A percentile compares a stretch with the other conserved stretches of the same genome.
These are phyloP conservation scores for Austroboletus eburneus DNA, from an alignment of 768 basidiomycete species.

Conservation along the genomic window DNA sequence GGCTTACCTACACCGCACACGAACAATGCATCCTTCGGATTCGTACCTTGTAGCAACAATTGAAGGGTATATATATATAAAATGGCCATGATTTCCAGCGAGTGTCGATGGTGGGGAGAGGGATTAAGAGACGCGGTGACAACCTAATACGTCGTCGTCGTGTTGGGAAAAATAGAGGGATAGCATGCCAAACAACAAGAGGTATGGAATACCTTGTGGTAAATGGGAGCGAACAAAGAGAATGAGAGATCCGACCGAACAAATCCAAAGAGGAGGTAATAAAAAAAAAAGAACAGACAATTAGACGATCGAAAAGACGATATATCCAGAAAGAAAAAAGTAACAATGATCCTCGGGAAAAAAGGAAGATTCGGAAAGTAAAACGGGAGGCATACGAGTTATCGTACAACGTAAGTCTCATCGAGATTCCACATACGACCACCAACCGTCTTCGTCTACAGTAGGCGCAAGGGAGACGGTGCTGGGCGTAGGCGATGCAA, in stretches of 20 bases:
- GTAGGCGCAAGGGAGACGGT: conserved; percentile 70
- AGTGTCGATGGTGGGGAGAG: conserved; percentile 10
- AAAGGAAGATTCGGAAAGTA: too few species aligned
- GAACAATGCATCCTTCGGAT: conserved; percentile 35
- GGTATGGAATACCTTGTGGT: conserved; percentile 12
- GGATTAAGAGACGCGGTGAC: conserved; percentile 6
- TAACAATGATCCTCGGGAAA: conserved; percentile 13
- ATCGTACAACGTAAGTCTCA: conserved; percentile 7
- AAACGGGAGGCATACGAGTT: not conserved
- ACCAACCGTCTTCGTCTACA: conserved; percentile 76
- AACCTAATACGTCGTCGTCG: conserved; percentile 2
- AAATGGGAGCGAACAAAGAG: not conserved
- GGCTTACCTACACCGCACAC: too few species aligned
- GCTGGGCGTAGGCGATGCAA: conserved; percentile 74
- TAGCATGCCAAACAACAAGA: conserved; percentile 9
- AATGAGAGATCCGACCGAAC: not conserved
- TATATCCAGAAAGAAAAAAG: conserved; percentile 19
- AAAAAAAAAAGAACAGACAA: too few species aligned
- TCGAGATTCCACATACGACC: conserved; percentile 36
- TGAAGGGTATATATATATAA: conserved; percentile 38
- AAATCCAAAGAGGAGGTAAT: not conserved
- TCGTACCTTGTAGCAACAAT: conserved; percentile 38
- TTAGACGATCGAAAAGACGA: conserved; percentile 10
- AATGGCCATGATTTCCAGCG: conserved; percentile 22
- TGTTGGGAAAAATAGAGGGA: not conserved